Conservation (phyloP, 1,139 yeast genomes). For the Yamadazyma aaseri region DNA sequence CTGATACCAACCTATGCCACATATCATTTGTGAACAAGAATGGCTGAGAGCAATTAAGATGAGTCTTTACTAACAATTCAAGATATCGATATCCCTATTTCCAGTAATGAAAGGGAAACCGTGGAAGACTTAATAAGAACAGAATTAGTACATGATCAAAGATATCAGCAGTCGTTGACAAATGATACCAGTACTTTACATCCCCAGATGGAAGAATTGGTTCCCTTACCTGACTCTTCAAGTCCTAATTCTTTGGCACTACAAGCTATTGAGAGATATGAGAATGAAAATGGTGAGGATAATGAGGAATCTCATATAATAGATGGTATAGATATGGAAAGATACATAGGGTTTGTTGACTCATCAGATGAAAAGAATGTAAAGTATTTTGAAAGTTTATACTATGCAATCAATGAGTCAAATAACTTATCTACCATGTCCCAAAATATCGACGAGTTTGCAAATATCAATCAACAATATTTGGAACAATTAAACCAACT, state of each 20-base stretch:
- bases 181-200: slow-evolving; percentile 17
- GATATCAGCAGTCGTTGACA: slow-evolving; percentile 2
- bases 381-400: slow-evolving; percentile 23
- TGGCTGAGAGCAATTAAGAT: neutral
- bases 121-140: slow-evolving; percentile 33
- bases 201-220: slow-evolving; percentile 28
- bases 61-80: slow-evolving; percentile 9
- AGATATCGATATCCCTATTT: slow-evolving; percentile 28
- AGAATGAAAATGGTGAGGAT: slow-evolving; percentile 26
- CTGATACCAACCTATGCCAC: neutral
- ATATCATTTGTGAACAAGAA: too few species aligned
- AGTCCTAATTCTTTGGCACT: slow-evolving; percentile 19
- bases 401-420: slow-evolving; percentile 11
- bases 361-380: slow-evolving; percentile 5
- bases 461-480: slow-evolving; percentile 20
- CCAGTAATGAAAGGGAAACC: slow-evolving; percentile 31
- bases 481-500: slow-evolving; percentile 18
- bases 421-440: slow-evolving; percentile 10
- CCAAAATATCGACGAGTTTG: slow-evolving; percentile 13
- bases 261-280: slow-evolving; percentile 31
- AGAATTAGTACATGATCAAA: slow-evolving; percentile 22
- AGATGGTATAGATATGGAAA: slow-evolving; percentile 27
- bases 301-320: slow-evolving; percentile 13
- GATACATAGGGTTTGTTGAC: slow-evolving; percentile 18
- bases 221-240: slow-evolving; percentile 21